Evolutionary conservation across 345 rosid genomes (phyloP).

Genomic region (Arabis alpina): DNA sequence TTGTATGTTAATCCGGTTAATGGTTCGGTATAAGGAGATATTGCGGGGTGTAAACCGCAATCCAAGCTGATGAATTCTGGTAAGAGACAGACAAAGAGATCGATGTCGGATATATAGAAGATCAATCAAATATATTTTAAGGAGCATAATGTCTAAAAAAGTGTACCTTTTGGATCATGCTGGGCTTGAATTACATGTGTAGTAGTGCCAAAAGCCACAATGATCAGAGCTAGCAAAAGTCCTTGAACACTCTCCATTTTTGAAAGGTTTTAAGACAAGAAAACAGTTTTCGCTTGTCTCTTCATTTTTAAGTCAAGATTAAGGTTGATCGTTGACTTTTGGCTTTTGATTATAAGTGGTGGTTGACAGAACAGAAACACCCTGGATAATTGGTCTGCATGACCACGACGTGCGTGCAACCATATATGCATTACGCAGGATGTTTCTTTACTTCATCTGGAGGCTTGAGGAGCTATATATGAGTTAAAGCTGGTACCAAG

Average conservation of each 20-base stretch:
- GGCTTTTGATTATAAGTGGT: conserved; percentile 12
- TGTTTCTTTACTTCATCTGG: conserved; percentile 94
- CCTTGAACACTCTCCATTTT: conserved; percentile 29
- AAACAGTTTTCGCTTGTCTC: conserved; percentile 23
- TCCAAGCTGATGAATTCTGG: conserved; percentile 56
- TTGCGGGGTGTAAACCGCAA: conserved; percentile 43
- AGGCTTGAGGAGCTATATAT: conserved; percentile 73
- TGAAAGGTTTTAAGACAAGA: background rate
- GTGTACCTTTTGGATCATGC: conserved; percentile 40
- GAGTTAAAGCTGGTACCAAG: conserved; percentile 91
- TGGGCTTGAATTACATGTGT: conserved; percentile 28
- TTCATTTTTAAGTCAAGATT: conserved; percentile 30
- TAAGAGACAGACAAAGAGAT: background rate
- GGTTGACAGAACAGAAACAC: conserved; percentile 25
- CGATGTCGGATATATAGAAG: background rate
- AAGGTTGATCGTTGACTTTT: conserved; percentile 28
- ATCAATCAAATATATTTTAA: background rate
- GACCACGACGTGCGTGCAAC: conserved; percentile 28
- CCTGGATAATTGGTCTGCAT: conserved; percentile 23
- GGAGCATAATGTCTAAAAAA: background rate
- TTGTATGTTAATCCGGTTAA: conserved; percentile 33
- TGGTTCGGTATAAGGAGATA: conserved; percentile 36
- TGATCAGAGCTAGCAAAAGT: conserved; percentile 15
- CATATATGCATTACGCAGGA: conserved; percentile 43
- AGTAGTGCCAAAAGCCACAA: conserved; percentile 13